Percentiles rank a stretch among this genome's conserved stretches.
These are phyloP conservation scores for Leishmania braziliensis DNA, from an alignment of 208 protist species.

Conservation along the genomic window DNA sequence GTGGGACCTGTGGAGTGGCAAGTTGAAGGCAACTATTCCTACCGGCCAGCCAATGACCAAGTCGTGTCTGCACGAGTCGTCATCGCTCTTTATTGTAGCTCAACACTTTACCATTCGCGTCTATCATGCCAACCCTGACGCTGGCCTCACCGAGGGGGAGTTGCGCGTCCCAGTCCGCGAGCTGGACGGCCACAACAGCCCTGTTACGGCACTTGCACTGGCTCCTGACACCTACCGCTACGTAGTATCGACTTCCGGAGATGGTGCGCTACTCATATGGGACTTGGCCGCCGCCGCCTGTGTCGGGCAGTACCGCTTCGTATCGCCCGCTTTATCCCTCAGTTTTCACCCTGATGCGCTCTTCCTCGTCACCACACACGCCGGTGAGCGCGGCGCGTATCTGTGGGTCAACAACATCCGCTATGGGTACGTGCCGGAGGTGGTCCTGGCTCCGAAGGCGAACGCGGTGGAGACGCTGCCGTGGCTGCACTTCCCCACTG, in stretches of 20 bases:
- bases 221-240: constrained; percentile 77
- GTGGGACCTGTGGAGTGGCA: constrained; percentile 61
- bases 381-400: constrained; percentile 80
- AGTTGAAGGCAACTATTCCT: constrained; percentile 41
- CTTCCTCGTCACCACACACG: constrained; percentile 86
- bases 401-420: constrained; percentile 91
- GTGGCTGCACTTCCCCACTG: constrained; percentile 79
- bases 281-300: constrained; percentile 83
- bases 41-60: constrained; percentile 63
- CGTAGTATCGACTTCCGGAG: constrained; percentile 70
- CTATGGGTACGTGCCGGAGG: constrained; percentile 88
- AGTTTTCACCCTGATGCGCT: constrained; percentile 85
- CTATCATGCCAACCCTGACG: constrained; percentile 79
- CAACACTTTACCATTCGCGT: constrained; percentile 76
- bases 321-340: constrained; percentile 75
- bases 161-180: constrained; percentile 66
- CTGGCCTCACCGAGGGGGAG: constrained; percentile 39
- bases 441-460: constrained; percentile 53
- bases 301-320: constrained; percentile 84
- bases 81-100: constrained; percentile 74
- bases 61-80: constrained; percentile 74
- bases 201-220: constrained; percentile 82
- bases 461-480: constrained; percentile 51
- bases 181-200: constrained; percentile 77
- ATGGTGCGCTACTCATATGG: constrained; percentile 81